A percentile compares a stretch with the other conserved stretches of the same genome.
Conservation (phyloP, 2,329 filamentous ascomycete genomes). For the Epichloe sibirici region DNA sequence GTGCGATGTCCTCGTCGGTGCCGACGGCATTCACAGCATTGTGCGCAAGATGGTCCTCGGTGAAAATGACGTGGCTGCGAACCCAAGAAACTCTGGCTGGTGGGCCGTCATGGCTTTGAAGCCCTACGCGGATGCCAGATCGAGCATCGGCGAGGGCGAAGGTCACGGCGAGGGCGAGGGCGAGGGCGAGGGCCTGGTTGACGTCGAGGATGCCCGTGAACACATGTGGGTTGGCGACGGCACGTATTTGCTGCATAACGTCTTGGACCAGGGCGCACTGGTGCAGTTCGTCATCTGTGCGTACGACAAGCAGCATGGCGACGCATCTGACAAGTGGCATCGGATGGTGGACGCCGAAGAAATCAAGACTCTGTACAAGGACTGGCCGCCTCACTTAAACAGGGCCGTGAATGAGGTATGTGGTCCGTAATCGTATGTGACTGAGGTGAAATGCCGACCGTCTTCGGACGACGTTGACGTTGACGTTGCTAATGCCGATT, state of each 20-base stretch:
- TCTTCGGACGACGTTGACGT: too few species aligned
- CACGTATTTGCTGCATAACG: not conserved
- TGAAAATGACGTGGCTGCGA: not conserved
- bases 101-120: conserved; percentile 1
- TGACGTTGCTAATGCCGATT: not conserved
- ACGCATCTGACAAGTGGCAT: not conserved
- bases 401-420: conserved; percentile 1
- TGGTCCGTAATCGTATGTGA: not conserved
- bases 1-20: conserved; percentile 12
- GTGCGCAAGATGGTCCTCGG: conserved; percentile 11
- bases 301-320: not conserved
- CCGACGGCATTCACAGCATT: conserved; percentile 12
- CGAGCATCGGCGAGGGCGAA: not conserved
- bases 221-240: conserved; percentile 2
- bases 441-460: too few species aligned
- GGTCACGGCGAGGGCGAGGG: too few species aligned
- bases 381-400: not conserved
- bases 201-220: conserved; percentile 1
- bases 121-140: not conserved
- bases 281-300: conserved; percentile 1
- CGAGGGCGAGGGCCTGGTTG: not conserved
- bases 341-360: not conserved
- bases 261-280: not conserved
- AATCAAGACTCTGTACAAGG: not conserved
- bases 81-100: not conserved